Conservation (phyloP, 306 rosid genomes). For the Malus orientalis region DNA sequence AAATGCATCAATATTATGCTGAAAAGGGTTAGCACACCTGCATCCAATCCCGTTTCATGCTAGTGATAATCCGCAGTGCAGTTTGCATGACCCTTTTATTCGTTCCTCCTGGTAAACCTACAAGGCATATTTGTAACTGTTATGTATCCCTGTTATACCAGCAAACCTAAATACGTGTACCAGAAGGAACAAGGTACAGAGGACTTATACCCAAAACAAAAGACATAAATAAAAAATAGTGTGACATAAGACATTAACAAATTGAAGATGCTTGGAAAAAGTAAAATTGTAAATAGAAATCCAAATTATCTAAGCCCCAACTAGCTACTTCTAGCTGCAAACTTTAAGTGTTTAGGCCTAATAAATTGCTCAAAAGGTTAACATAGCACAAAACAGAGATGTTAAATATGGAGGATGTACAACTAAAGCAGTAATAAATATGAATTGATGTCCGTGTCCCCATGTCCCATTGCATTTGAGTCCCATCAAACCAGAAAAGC, state of each 20-base stretch:
- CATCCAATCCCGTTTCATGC: slow-evolving; percentile 97
- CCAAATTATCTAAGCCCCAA: neutral
- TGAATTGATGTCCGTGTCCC: neutral
- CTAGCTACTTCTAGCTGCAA: neutral
- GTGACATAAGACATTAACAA: neutral
- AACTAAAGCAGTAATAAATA: neutral
- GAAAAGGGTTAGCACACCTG: slow-evolving; percentile 36
- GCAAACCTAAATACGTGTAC: neutral
- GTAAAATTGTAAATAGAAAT: neutral
- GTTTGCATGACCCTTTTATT: slow-evolving; percentile 50
- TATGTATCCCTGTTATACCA: neutral
- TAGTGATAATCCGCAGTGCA: slow-evolving; percentile 58
- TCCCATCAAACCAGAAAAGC: neutral
- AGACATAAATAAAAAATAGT: neutral
- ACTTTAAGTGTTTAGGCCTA: neutral
- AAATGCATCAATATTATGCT: neutral
- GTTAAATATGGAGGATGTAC: neutral
- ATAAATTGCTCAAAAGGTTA: neutral
- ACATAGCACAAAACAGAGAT: neutral
- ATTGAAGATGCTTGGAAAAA: neutral
- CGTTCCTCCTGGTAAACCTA: slow-evolving; percentile 38
- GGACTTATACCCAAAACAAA: neutral
- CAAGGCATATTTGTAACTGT: neutral
- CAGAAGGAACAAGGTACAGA: neutral
- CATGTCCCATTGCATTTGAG: neutral